A percentile compares a stretch with the other conserved stretches of the same genome.
Evolutionary conservation across 257 asterid genomes (phyloP).

Genomic region (Gentiana straminea): DNA sequence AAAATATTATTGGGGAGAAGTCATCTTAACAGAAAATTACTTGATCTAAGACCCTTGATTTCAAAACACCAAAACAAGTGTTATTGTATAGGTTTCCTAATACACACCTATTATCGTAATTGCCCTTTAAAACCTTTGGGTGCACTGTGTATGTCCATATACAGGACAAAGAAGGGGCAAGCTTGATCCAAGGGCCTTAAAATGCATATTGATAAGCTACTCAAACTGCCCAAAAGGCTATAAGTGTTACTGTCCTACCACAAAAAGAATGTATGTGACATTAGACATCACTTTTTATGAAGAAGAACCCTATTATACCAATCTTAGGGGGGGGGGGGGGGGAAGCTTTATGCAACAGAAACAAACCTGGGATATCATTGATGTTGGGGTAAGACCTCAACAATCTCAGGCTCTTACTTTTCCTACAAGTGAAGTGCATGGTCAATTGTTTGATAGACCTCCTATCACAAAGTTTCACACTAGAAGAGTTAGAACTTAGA

Average conservation of each 20-base stretch:
- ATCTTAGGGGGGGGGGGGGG: too few relatives aligned
- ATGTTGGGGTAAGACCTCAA: neutral
- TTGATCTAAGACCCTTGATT: neutral
- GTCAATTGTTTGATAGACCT: too few relatives aligned
- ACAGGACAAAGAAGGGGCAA: neutral
- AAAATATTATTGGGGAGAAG: neutral
- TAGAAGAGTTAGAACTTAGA: too few relatives aligned
- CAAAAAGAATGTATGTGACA: neutral
- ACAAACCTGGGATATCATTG: neutral
- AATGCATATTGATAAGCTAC: neutral
- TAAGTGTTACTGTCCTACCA: neutral
- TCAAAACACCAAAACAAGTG: neutral
- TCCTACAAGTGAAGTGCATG: too few relatives aligned
- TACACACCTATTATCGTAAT: neutral
- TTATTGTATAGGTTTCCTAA: neutral
- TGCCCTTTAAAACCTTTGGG: neutral
- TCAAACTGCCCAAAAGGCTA: neutral
- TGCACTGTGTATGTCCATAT: neutral
- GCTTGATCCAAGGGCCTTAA: neutral
- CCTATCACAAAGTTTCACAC: too few relatives aligned
- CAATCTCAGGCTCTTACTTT: too few relatives aligned
- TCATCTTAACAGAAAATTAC: neutral
- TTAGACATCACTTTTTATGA: neutral
- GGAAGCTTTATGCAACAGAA: neutral
- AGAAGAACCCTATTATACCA: neutral